These are phyloP conservation scores for Gracilaria domingensis DNA, from an alignment of 23 red algal species.

Conservation along the genomic window DNA sequence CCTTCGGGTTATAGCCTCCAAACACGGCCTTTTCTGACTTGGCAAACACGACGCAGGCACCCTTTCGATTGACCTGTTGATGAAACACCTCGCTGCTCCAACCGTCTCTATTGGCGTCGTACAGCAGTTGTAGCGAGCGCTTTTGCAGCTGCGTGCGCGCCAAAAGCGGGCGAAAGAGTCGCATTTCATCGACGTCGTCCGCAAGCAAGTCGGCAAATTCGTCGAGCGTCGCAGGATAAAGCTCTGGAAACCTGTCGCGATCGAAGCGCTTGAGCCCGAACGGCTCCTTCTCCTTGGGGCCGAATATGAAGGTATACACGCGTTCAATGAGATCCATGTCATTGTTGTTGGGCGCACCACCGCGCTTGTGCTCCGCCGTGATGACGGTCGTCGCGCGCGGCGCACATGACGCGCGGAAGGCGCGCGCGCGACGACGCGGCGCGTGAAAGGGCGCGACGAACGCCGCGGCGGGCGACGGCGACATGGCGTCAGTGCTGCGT, in stretches of 20 bases:
- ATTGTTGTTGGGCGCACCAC: neutral
- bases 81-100: conserved; percentile 81
- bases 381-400: neutral
- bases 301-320: conserved; percentile 71
- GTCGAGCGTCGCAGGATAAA: conserved; percentile 77
- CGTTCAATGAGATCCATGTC: conserved; percentile 69
- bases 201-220: conserved; percentile 66
- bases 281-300: conserved; percentile 64
- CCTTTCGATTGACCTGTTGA: conserved; percentile 52
- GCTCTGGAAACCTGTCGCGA: conserved; percentile 84
- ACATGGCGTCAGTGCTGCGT: too few species aligned
- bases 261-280: conserved; percentile 87
- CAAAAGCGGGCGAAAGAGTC: conserved; percentile 73
- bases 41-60: conserved; percentile 64
- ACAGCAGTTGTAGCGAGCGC: conserved; percentile 65
- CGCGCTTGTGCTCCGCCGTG: neutral
- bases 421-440: too few species aligned
- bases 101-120: conserved; percentile 76
- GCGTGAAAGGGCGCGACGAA: too few species aligned
- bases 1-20: conserved; percentile 87
- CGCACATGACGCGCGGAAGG: neutral
- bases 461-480: too few species aligned
- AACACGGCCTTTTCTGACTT: conserved; percentile 43
- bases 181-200: conserved; percentile 55
- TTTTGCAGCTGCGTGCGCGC: conserved; percentile 73